Percentiles rank a stretch among this genome's conserved stretches.
Evolutionary conservation across 179 eudicot species (phyloP).

Genomic region (Silene vulgaris): DNA sequence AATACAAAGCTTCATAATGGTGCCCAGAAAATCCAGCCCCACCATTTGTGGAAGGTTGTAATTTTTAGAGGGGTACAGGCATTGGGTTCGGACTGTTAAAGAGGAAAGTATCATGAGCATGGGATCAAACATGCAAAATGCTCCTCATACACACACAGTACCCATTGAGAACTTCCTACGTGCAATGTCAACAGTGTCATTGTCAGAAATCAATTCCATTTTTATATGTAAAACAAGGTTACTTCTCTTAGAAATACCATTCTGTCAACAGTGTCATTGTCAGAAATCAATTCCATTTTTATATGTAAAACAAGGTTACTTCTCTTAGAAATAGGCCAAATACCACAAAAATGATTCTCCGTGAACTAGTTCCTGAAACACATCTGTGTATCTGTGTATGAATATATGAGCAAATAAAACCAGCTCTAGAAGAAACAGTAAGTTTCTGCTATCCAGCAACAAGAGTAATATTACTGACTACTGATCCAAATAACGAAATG

Average conservation of each 20-base stretch:
- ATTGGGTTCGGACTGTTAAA: neutral
- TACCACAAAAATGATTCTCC: neutral
- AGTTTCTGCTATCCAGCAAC: neutral
- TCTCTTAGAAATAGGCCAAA: neutral
- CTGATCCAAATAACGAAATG: neutral
- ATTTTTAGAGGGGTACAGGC: neutral
- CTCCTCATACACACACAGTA: too few species aligned
- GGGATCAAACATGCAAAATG: too few species aligned
- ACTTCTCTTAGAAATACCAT: neutral
- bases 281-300: neutral
- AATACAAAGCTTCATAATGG: slow-evolving; percentile 4
- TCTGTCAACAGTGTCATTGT: neutral
- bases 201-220: neutral
- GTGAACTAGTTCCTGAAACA: neutral
- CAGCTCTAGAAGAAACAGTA: neutral
- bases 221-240: neutral
- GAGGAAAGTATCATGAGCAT: neutral
- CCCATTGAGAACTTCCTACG: too few species aligned
- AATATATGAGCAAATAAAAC: neutral
- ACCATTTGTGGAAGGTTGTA: neutral
- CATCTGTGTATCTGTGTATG: neutral
- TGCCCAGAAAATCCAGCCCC: neutral
- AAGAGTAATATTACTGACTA: neutral
- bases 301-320: neutral
- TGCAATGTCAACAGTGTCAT: neutral